Evolutionary conservation across 495 filamentous ascomycete genomes (phyloP).

Genomic region (Lasiosphaeria miniovina): DNA sequence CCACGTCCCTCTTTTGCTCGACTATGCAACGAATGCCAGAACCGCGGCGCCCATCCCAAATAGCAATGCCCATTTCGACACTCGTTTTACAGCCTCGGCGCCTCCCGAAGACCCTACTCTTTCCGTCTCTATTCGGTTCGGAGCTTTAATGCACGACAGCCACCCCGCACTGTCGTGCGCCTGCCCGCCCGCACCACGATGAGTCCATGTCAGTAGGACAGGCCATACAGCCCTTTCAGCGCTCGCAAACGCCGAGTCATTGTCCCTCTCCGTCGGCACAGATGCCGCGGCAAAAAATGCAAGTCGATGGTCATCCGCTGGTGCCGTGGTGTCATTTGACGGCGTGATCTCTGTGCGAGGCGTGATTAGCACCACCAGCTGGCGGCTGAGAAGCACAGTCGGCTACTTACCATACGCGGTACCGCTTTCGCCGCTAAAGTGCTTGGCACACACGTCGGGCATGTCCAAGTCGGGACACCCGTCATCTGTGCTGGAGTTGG

Average conservation of each 20-base stretch:
- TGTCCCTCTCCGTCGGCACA: constrained; percentile 6
- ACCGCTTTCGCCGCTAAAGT: constrained; percentile 5
- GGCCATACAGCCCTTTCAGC: constrained; percentile 20
- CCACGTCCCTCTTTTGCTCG: too few relatives aligned
- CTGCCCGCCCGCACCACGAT: constrained; percentile 13
- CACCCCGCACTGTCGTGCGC: constrained; percentile 17
- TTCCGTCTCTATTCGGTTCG: neutral
- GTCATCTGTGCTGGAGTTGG: neutral
- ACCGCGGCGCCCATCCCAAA: too few relatives aligned
- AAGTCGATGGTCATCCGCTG: constrained; percentile 4
- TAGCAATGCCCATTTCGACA: neutral
- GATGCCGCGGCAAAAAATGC: constrained; percentile 11
- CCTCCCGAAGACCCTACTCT: constrained; percentile 7
- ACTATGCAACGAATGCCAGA: too few relatives aligned
- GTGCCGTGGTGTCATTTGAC: neutral
- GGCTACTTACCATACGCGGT: constrained; percentile 16
- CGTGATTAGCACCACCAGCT: neutral
- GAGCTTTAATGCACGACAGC: constrained; percentile 18
- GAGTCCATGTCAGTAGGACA: constrained; percentile 26
- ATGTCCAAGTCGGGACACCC: constrained; percentile 15
- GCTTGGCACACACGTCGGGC: constrained; percentile 11
- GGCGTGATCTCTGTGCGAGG: neutral
- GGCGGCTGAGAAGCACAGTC: neutral
- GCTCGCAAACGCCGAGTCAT: constrained; percentile 8
- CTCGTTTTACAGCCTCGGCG: neutral